A percentile compares a stretch with the other conserved stretches of the same genome.
phyloP scores from a whole-genome alignment of 176 grass and related monocot genomes.

The Oryza glaberrima region DNA sequence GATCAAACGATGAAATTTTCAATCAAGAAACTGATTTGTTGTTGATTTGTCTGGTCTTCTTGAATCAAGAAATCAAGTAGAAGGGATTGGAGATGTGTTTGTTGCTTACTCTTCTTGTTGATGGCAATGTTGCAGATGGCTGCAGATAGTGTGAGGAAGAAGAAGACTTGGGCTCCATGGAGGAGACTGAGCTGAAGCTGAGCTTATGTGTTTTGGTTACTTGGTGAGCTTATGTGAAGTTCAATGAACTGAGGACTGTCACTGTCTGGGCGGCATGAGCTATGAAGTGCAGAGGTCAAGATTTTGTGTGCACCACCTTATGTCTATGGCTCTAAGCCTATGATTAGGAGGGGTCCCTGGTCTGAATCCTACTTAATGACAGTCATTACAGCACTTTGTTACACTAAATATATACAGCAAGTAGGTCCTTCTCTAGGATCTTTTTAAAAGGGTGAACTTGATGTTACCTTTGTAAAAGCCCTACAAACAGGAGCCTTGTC shows the following conservation, averaged over 20 bases:
- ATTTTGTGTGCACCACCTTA: slow-evolving; percentile 9
- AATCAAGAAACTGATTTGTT: neutral
- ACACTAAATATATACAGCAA: slow-evolving; percentile 6
- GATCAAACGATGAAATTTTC: neutral
- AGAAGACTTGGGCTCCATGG: slow-evolving; percentile 60
- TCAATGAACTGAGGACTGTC: slow-evolving; percentile 23
- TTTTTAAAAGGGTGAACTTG: neutral
- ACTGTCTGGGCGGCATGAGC: neutral
- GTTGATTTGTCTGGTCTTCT: neutral
- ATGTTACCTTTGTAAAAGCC: neutral
- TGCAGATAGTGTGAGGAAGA: slow-evolving; percentile 39
- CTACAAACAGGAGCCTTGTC: neutral
- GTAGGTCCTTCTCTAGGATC: neutral
- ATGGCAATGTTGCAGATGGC: slow-evolving; percentile 35
- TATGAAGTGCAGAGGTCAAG: neutral
- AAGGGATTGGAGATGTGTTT: neutral
- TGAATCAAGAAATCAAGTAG: slow-evolving; percentile 33
- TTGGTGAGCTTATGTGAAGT: slow-evolving; percentile 12
- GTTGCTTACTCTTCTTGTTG: slow-evolving; percentile 52
- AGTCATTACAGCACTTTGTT: slow-evolving; percentile 20
- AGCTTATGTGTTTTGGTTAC: slow-evolving; percentile 1
- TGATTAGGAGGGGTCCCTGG: slow-evolving; percentile 28
- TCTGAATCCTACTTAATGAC: slow-evolving; percentile 28
- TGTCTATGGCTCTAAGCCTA: slow-evolving; percentile 1
- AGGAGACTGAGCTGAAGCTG: neutral